phyloP scores from a whole-genome alignment of 208 protist genomes.

The Strigomonas culicis region DNA sequence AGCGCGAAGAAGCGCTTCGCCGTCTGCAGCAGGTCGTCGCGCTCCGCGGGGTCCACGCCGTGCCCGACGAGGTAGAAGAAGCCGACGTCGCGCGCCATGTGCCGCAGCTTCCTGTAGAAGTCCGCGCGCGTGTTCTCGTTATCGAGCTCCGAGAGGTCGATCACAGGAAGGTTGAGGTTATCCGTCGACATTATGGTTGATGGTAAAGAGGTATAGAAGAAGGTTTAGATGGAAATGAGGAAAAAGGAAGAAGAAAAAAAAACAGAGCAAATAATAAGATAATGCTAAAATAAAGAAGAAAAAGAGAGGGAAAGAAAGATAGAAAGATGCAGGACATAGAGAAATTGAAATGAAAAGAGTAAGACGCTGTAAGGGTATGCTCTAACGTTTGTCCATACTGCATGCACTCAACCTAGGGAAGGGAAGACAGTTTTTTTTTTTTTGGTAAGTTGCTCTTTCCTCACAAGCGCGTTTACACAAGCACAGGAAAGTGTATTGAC shows the following conservation, averaged over 20 bases:
- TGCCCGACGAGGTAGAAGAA: slow-evolving; percentile 14
- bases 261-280: background rate
- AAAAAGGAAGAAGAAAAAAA: slow-evolving; percentile 1
- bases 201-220: no score
- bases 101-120: slow-evolving; percentile 7
- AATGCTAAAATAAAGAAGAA: slow-evolving; percentile 5
- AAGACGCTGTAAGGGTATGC: background rate
- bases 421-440: no score
- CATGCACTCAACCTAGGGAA: no score
- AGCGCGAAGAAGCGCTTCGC: slow-evolving; percentile 11
- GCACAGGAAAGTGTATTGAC: background rate
- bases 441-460: no score
- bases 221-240: background rate
- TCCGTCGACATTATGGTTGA: background rate
- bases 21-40: background rate
- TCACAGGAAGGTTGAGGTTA: background rate
- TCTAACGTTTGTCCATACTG: no score
- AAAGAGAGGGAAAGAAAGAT: background rate
- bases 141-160: slow-evolving; percentile 10
- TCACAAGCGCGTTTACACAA: no score
- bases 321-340: background rate
- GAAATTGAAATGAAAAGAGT: background rate
- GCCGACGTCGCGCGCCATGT: slow-evolving; percentile 5
- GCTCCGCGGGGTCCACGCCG: background rate
- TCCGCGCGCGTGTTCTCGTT: background rate